phyloP scores from a whole-genome alignment of 192 early-diverging fungal species.

The Lunasporangiospora selenospora region DNA sequence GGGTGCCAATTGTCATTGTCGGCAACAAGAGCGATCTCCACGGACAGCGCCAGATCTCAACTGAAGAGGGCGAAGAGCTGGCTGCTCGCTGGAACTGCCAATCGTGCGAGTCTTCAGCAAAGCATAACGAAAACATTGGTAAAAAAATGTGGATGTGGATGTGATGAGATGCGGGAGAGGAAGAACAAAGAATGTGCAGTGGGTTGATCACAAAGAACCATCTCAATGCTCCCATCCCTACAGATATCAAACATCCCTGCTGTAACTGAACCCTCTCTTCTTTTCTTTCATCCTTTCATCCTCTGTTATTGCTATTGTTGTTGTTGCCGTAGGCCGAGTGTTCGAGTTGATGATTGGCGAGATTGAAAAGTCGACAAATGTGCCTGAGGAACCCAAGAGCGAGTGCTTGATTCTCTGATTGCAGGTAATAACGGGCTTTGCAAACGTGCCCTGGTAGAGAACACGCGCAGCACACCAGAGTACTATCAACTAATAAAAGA shows the following conservation, averaged over 20 bases:
- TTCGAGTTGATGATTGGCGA: slow-evolving; percentile 86
- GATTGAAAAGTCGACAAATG: slow-evolving; percentile 79
- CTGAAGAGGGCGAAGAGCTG: slow-evolving; percentile 77
- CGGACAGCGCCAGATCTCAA: slow-evolving; percentile 76
- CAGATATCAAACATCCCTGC: no score
- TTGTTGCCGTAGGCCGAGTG: slow-evolving; percentile 62
- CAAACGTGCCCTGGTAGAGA: no score
- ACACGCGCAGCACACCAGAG: no score
- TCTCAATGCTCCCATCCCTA: no score
- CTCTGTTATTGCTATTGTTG: no score
- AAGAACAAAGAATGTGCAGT: no score
- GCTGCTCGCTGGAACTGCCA: slow-evolving; percentile 88
- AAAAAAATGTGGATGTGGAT: no score
- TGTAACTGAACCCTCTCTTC: no score
- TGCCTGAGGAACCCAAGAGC: slow-evolving; percentile 60
- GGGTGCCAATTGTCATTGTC: slow-evolving; percentile 89
- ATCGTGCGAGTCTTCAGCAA: slow-evolving; percentile 90
- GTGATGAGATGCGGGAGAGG: no score
- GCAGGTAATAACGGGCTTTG: no score
- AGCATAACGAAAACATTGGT: slow-evolving; percentile 90
- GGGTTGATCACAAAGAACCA: no score
- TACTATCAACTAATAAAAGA: no score
- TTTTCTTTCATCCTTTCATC: slow-evolving; percentile 1
- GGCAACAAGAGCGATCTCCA: slow-evolving; percentile 94
- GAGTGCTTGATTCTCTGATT: slow-evolving; percentile 60